These are phyloP conservation scores for Aspergillus olivimuriae DNA, from an alignment of 495 filamentous ascomycete genomes.

Conservation along the genomic window DNA sequence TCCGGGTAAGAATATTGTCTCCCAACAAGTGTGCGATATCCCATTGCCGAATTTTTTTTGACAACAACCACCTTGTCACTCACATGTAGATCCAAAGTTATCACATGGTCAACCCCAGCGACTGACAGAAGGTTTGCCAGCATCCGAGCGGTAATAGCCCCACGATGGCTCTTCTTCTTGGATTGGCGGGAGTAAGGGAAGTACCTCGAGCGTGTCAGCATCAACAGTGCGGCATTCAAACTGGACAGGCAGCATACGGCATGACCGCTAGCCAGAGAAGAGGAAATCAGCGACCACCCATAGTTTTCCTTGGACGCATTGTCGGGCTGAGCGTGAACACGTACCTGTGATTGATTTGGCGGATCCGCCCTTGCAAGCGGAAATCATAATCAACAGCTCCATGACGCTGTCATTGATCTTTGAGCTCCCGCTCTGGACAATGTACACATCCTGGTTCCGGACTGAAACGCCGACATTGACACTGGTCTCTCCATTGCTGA, in stretches of 20 bases:
- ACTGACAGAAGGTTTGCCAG: slow-evolving; percentile 89
- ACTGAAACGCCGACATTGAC: slow-evolving; percentile 91
- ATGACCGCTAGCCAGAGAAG: slow-evolving; percentile 65
- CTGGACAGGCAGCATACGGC: slow-evolving; percentile 51
- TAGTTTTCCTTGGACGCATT: no score
- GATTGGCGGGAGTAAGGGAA: slow-evolving; percentile 98
- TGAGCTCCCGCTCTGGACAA: slow-evolving; percentile 92
- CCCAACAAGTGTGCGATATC: no score
- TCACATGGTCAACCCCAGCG: slow-evolving; percentile 93
- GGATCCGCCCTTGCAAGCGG: slow-evolving; percentile 94
- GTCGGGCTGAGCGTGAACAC: no score
- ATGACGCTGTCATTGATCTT: slow-evolving; percentile 99
- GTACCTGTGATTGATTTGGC: slow-evolving; percentile 95
- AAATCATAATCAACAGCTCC: slow-evolving; percentile 98
- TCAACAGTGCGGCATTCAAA: slow-evolving; percentile 26
- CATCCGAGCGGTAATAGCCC: slow-evolving; percentile 95
- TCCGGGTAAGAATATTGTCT: slow-evolving; percentile 11
- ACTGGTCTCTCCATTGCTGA: slow-evolving; percentile 90
- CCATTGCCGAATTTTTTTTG: not conserved
- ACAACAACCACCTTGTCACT: slow-evolving; percentile 21
- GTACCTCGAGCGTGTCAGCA: slow-evolving; percentile 57
- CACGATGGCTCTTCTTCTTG: slow-evolving; percentile 97
- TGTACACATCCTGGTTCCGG: slow-evolving; percentile 96
- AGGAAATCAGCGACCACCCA: not conserved
- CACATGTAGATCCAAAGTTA: slow-evolving; percentile 92